Conservation (phyloP, 371 early-diverging fungal genomes). For the Rhizomucor pusillus region DNA sequence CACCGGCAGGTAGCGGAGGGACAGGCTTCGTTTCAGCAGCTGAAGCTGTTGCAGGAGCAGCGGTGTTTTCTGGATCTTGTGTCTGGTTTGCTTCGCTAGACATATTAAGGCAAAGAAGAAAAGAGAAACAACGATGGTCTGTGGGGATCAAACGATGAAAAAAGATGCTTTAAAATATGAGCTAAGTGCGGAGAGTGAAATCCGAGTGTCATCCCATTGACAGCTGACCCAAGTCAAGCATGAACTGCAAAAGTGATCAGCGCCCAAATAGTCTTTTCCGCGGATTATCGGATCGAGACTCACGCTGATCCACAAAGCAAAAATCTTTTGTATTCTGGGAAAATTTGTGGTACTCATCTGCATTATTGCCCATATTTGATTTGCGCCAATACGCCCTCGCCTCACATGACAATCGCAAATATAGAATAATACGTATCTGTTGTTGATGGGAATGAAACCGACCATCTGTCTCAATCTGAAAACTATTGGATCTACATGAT, state of each 20-base stretch:
- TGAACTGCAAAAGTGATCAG: too few species aligned
- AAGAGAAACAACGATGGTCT: not conserved
- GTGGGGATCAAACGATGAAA: not conserved
- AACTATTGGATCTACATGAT: too few species aligned
- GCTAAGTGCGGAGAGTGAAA: not conserved
- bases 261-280: not conserved
- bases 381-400: too few species aligned
- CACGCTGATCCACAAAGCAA: too few species aligned
- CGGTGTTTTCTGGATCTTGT: not conserved
- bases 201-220: not conserved
- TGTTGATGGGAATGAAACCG: too few species aligned
- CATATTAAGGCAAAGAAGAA: not conserved
- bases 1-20: constrained; percentile 11
- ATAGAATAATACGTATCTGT: too few species aligned
- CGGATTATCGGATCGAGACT: too few species aligned
- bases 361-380: too few species aligned
- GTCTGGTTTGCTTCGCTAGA: not conserved
- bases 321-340: too few species aligned
- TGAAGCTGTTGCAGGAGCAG: not conserved
- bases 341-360: too few species aligned
- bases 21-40: constrained; percentile 14
- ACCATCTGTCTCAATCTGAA: too few species aligned
- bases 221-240: not conserved
- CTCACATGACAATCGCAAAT: too few species aligned
- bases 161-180: not conserved